These are phyloP conservation scores for Cnidoscolus chayamansa DNA, from an alignment of 441 rosid species.

Conservation along the genomic window DNA sequence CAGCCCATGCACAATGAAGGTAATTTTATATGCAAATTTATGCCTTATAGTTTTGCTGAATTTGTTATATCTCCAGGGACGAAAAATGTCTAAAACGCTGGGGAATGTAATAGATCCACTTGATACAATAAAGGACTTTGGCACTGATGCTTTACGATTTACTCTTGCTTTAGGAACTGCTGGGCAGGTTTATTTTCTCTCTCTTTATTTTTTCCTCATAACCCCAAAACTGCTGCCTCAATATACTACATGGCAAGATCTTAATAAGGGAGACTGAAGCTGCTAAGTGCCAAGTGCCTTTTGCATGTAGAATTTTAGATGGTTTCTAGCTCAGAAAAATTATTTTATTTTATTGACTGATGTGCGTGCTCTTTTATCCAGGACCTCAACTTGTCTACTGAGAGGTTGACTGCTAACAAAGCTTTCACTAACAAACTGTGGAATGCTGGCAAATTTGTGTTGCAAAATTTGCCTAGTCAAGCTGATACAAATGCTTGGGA, in stretches of 20 bases:
- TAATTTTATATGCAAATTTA: not conserved
- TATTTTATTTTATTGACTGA: slow-evolving; percentile 13
- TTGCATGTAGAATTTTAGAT: slow-evolving; percentile 1
- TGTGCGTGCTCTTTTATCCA: slow-evolving; percentile 32
- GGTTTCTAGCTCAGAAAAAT: slow-evolving; percentile 18
- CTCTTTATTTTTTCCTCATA: not conserved
- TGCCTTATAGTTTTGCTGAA: not conserved
- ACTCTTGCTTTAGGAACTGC: slow-evolving; percentile 93
- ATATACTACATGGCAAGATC: slow-evolving; percentile 6
- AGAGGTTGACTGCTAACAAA: slow-evolving; percentile 90
- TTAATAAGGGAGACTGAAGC: not conserved
- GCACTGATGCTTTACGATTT: slow-evolving; percentile 93
- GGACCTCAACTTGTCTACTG: slow-evolving; percentile 93
- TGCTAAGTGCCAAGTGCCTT: slow-evolving; percentile 5
- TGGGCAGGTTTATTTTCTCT: slow-evolving; percentile 71
- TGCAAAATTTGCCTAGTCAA: slow-evolving; percentile 76
- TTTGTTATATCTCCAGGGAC: slow-evolving; percentile 54
- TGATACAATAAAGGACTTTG: slow-evolving; percentile 89
- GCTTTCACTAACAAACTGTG: slow-evolving; percentile 94
- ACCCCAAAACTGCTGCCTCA: slow-evolving; percentile 16
- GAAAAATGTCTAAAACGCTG: slow-evolving; percentile 89
- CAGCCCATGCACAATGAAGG: not conserved
- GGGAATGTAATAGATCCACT: slow-evolving; percentile 94
- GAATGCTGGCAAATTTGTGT: slow-evolving; percentile 96
- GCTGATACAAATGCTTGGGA: slow-evolving; percentile 74